A percentile compares a stretch with the other conserved stretches of the same genome.
phyloP scores from a whole-genome alignment of 352 stramenopile genomes.

The Discostella stelligera region DNA sequence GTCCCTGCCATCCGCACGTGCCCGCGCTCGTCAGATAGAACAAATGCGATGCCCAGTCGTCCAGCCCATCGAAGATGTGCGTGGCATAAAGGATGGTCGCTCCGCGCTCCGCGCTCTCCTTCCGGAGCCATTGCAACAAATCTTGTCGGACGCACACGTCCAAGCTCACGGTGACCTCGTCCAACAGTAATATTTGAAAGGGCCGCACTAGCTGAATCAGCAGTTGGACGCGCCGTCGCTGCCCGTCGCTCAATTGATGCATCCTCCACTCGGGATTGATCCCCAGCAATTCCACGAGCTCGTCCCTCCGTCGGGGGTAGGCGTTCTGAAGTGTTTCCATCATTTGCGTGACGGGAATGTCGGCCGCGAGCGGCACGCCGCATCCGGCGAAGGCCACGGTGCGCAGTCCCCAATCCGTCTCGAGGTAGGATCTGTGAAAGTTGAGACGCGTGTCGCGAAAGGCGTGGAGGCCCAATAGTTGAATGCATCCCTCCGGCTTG shows the following conservation, averaged over 20 bases:
- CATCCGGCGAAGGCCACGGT: constrained; percentile 92
- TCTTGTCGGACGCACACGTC: constrained; percentile 94
- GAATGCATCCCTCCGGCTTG: constrained; percentile 84
- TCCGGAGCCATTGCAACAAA: constrained; percentile 90
- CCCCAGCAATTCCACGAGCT: constrained; percentile 92
- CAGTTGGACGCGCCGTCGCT: constrained; percentile 91
- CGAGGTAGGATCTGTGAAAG: constrained; percentile 90
- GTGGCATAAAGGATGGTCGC: constrained; percentile 87
- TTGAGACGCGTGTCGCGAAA: constrained; percentile 96
- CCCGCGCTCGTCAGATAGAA: constrained; percentile 88
- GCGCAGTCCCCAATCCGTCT: constrained; percentile 94
- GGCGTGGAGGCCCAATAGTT: constrained; percentile 88
- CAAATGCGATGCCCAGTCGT: constrained; percentile 93
- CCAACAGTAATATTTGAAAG: constrained; percentile 95
- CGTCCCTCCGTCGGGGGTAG: constrained; percentile 90
- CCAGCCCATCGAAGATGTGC: constrained; percentile 98
- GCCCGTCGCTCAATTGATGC: constrained; percentile 86
- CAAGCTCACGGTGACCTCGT: constrained; percentile 96
- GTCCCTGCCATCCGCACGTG: constrained; percentile 83
- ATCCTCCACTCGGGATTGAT: constrained; percentile 92
- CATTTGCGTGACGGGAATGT: constrained; percentile 96
- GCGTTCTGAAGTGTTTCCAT: constrained; percentile 93
- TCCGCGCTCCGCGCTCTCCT: constrained; percentile 81
- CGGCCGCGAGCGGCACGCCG: constrained; percentile 81
- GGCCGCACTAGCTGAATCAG: constrained; percentile 93